phyloP scores from a whole-genome alignment of 495 filamentous ascomycete genomes.

The Hypoxylon rickii region DNA sequence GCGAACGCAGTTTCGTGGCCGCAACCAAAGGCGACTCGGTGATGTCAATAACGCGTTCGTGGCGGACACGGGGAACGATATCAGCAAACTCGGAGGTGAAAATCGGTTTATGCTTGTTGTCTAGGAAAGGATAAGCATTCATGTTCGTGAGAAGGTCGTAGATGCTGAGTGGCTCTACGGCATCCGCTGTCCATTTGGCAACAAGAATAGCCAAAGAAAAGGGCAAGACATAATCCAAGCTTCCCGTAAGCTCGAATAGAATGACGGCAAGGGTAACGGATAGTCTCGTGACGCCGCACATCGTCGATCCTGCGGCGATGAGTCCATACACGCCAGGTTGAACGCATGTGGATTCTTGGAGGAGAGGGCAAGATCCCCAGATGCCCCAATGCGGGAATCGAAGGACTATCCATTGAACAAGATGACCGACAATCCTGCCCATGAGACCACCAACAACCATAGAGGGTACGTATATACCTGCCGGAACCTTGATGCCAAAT shows the following conservation, averaged over 20 bases:
- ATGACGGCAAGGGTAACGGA: slow-evolving; percentile 96
- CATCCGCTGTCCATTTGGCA: slow-evolving; percentile 97
- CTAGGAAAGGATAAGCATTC: slow-evolving; percentile 95
- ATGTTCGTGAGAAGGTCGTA: slow-evolving; percentile 95
- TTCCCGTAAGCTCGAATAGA: slow-evolving; percentile 93
- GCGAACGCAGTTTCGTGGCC: slow-evolving; percentile 73
- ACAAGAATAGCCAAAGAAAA: slow-evolving; percentile 93
- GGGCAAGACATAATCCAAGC: slow-evolving; percentile 90
- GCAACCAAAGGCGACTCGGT: slow-evolving; percentile 74
- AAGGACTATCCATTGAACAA: slow-evolving; percentile 80
- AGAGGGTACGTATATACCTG: slow-evolving; percentile 95
- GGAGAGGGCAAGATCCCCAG: slow-evolving; percentile 73
- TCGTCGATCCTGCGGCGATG: slow-evolving; percentile 92
- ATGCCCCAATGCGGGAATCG: slow-evolving; percentile 71
- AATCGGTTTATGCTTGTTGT: slow-evolving; percentile 88
- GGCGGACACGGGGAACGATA: slow-evolving; percentile 75
- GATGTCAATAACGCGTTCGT: slow-evolving; percentile 85
- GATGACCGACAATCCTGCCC: slow-evolving; percentile 85
- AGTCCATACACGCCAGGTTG: slow-evolving; percentile 95
- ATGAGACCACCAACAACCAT: slow-evolving; percentile 97
- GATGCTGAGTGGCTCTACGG: slow-evolving; percentile 91
- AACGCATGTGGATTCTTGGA: slow-evolving; percentile 78
- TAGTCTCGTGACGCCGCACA: slow-evolving; percentile 95
- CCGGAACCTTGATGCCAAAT: slow-evolving; percentile 93
- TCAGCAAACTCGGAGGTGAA: slow-evolving; percentile 86